phyloP scores from a whole-genome alignment of 306 rosid species.

The Abrus pulchellus region DNA sequence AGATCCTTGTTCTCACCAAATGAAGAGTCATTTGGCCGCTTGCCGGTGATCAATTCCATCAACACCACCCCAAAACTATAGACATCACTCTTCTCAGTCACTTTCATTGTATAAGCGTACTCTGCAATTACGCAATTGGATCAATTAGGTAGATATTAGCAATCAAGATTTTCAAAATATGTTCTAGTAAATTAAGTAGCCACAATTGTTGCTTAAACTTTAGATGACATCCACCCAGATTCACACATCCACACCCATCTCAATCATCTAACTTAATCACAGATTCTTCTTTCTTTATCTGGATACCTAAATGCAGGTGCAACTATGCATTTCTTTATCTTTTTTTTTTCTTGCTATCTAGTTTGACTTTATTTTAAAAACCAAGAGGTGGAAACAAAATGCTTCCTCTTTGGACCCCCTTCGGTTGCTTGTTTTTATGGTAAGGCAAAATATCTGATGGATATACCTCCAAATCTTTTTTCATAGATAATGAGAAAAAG shows the following conservation, averaged over 20 bases:
- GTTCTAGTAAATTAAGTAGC: not conserved
- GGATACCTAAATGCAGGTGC: not conserved
- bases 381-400: too few relatives aligned
- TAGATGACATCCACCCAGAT: conserved; percentile 13
- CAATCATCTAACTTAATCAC: not conserved
- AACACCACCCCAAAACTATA: conserved; percentile 87
- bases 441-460: too few relatives aligned
- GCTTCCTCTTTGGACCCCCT: too few relatives aligned
- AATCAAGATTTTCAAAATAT: conserved; percentile 25
- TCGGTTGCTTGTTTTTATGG: too few relatives aligned
- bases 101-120: conserved; percentile 74
- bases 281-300: not conserved
- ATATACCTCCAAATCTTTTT: not conserved
- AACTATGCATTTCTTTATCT: not conserved
- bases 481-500: not conserved
- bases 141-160: conserved; percentile 19
- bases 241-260: conserved; percentile 28
- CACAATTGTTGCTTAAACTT: conserved; percentile 13
- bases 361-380: too few relatives aligned
- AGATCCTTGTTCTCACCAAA: conserved; percentile 80
- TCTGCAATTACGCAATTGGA: conserved; percentile 55
- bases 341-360: too few relatives aligned
- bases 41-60: conserved; percentile 77
- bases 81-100: conserved; percentile 84
- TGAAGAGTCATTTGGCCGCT: conserved; percentile 76